Evolutionary conservation across 2,329 filamentous ascomycete genomes (phyloP).

Genomic region (Aspergillus pseudonomiae): DNA sequence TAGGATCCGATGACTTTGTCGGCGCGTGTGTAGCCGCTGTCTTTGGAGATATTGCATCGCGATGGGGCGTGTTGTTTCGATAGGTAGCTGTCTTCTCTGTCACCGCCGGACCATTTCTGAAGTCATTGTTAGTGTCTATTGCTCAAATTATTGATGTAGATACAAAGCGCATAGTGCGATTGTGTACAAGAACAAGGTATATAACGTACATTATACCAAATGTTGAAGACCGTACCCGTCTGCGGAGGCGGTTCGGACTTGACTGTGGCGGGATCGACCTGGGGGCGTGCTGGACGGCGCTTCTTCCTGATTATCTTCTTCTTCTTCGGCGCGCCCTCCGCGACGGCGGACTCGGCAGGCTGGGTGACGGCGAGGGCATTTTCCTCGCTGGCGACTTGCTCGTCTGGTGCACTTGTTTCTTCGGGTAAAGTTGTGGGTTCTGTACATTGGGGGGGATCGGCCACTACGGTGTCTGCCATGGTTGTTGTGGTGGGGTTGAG

Average conservation of each 20-base stretch:
- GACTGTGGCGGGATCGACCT: slow-evolving; percentile 83
- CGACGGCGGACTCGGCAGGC: slow-evolving; percentile 22
- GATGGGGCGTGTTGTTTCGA: slow-evolving; percentile 80
- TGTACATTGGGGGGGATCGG: slow-evolving; percentile 46
- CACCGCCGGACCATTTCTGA: slow-evolving; percentile 87
- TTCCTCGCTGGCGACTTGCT: slow-evolving; percentile 10
- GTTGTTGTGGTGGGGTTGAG: slow-evolving; percentile 2
- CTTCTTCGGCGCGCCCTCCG: slow-evolving; percentile 41
- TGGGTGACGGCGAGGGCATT: slow-evolving; percentile 20
- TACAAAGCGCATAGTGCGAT: neutral
- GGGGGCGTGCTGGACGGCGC: slow-evolving; percentile 82
- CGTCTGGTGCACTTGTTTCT: neutral
- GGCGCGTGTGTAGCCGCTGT: slow-evolving; percentile 76
- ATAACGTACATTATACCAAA: slow-evolving; percentile 76
- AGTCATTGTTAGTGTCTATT: neutral
- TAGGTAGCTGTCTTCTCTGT: slow-evolving; percentile 87
- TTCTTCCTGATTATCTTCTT: slow-evolving; percentile 93
- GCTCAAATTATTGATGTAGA: neutral
- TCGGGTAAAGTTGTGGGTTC: slow-evolving; percentile 43
- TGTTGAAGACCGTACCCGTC: slow-evolving; percentile 95
- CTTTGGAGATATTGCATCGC: slow-evolving; percentile 82
- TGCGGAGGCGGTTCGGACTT: slow-evolving; percentile 85
- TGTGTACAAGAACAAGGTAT: neutral
- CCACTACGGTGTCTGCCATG: slow-evolving; percentile 34
- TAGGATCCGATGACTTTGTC: slow-evolving; percentile 78